These are phyloP conservation scores for Sideroxylon spinosum DNA, from an alignment of 179 eudicot species.

Conservation along the genomic window DNA sequence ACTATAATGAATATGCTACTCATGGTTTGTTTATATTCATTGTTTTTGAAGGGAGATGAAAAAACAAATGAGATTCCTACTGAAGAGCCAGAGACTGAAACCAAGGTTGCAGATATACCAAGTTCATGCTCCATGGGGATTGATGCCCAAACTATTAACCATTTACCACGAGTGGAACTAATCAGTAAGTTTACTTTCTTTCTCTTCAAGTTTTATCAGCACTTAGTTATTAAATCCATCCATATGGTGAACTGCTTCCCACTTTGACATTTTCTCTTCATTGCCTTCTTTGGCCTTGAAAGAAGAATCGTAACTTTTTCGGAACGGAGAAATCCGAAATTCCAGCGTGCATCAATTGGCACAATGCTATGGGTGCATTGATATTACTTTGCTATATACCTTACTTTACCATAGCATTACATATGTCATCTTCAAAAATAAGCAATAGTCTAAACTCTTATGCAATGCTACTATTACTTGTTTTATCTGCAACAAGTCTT, in stretches of 20 bases:
- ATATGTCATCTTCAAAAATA: no score
- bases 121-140: slow-evolving; percentile 26
- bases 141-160: slow-evolving; percentile 23
- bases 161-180: slow-evolving; percentile 31
- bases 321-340: not conserved
- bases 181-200: slow-evolving; percentile 35
- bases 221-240: not conserved
- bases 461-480: no score
- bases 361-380: not conserved
- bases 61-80: slow-evolving; percentile 37
- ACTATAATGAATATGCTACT: not conserved
- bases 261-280: not conserved
- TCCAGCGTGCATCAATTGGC: not conserved
- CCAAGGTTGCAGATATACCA: slow-evolving; percentile 34
- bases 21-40: not conserved
- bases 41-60: slow-evolving; percentile 49
- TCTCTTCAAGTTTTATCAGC: not conserved
- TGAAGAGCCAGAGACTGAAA: slow-evolving; percentile 40
- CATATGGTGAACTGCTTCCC: not conserved
- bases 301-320: not conserved
- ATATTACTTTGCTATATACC: no score
- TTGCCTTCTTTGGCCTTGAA: not conserved
- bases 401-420: no score
- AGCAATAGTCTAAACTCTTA: no score
- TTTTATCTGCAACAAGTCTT: no score